Base-by-base conservation (phyloP, 1,139 yeast species). In the Groenewaldozyma auringiensis region DNA sequence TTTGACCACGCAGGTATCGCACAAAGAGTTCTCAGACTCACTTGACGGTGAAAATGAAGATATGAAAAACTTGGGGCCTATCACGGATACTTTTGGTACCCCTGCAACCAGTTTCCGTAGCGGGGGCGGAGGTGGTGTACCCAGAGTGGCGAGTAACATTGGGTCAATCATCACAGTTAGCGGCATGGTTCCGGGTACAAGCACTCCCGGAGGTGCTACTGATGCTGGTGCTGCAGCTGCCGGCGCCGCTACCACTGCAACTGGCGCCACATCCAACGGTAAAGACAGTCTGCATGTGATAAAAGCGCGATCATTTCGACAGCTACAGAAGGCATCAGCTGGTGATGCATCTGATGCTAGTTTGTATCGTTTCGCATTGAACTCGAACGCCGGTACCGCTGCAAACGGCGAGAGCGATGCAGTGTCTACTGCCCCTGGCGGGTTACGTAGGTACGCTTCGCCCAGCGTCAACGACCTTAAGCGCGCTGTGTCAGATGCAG, bases 21-120 rank as follows among this genome's bases (percentile, higher is more conserved):
- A 4, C 21, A n/a, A 36, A 36, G 29, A 25, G 11, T 25, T 25
- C 11, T 6, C 6, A 25, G 6, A 6, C 9, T 25, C 11, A 25
- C 6, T 25, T 25, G 29, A 25, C 11, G 29, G 11, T 25, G 29
- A 25, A 8, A 11, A 25, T 25, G 29, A 25, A 8, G 29, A 25
- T 25, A 8, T 25, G 11, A 25, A 25, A 25, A 25, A 25, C 11
- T 25, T 25, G 29, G 11, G 11, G 6, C 29, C 29, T 8, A 11
- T 25, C 29, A 47, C 56, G 14, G 61, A 59, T 6, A 16, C n/a
- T 40, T 34, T 37, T 2, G 27, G 20, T 18, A 42, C 40, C 27
- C 29, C 47, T 25, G n/a, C n/a, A n/a, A n/a, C n/a, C n/a, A n/a
- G n/a, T n/a, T n/a, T n/a, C n/a, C n/a, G n/a, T n/a, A n/a, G n/a